These are phyloP conservation scores for Pseudisothecium myosuroides DNA, from an alignment of 225 moss, liverwort and hornwort species.

Conservation along the genomic window DNA sequence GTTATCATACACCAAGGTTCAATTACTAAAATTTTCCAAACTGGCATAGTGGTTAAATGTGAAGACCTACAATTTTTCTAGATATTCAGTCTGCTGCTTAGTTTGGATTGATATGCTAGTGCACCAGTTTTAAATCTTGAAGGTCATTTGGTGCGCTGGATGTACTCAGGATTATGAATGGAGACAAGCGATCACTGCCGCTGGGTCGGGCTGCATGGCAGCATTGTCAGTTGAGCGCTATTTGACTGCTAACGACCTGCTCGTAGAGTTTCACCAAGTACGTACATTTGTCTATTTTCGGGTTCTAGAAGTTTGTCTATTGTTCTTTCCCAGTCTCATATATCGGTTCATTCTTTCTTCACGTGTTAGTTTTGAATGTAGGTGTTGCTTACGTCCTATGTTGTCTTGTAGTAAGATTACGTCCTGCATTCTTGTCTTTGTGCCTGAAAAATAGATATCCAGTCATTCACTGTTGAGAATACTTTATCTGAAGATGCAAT, in stretches of 20 bases:
- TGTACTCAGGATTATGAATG: conserved; percentile 79
- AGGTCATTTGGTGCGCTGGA: neutral
- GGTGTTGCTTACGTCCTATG: neutral
- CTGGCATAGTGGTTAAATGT: neutral
- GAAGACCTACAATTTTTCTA: neutral
- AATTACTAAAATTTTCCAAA: neutral
- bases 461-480: neutral
- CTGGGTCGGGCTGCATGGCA: conserved; percentile 98
- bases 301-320: neutral
- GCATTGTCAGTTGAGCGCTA: conserved; percentile 88
- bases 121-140: neutral
- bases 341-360: neutral
- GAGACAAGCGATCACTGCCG: conserved; percentile 96
- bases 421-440: neutral
- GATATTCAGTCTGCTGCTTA: neutral
- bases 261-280: conserved; percentile 99
- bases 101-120: neutral
- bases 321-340: neutral
- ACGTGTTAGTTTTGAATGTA: neutral
- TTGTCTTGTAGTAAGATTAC: neutral
- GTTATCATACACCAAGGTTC: neutral
- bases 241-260: conserved; percentile 63
- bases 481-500: neutral
- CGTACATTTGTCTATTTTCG: neutral
- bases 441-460: neutral